A percentile compares a stretch with the other conserved stretches of the same genome.
These are phyloP conservation scores for Schwanniomyces occidentalis DNA, from an alignment of 805 yeast genomes.

Conservation along the genomic window DNA sequence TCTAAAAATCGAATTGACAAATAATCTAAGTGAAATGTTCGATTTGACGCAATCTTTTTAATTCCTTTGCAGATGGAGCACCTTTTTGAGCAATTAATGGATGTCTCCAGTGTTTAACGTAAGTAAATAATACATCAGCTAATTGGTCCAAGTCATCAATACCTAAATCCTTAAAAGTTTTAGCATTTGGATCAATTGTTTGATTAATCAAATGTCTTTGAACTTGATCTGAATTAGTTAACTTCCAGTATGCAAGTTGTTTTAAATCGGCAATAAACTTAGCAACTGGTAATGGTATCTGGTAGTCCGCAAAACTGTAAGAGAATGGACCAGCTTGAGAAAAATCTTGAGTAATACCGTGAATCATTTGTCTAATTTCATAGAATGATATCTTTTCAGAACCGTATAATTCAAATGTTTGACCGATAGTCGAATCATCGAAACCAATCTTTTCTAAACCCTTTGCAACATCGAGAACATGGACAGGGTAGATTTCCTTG, in stretches of 20 bases:
- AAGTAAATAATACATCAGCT: conserved; percentile 46
- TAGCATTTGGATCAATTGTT: conserved; percentile 56
- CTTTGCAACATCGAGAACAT: conserved; percentile 72
- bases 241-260: conserved; percentile 45
- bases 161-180: conserved; percentile 70
- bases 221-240: conserved; percentile 69
- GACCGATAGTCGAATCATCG: conserved; percentile 79
- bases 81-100: conserved; percentile 49
- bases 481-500: conserved; percentile 69
- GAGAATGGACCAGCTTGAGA: conserved; percentile 46
- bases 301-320: conserved; percentile 43
- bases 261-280: conserved; percentile 46
- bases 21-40: conserved; percentile 40
- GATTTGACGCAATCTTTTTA: conserved; percentile 43
- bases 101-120: conserved; percentile 51
- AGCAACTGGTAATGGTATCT: conserved; percentile 45
- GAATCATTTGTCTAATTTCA: conserved; percentile 71
- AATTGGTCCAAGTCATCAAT: conserved; percentile 46
- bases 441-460: conserved; percentile 78
- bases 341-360: conserved; percentile 56
- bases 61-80: conserved; percentile 41
- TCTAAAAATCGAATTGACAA: neutral
- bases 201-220: conserved; percentile 75
- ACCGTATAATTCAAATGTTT: conserved; percentile 73
- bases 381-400: conserved; percentile 60